Evolutionary conservation across 2,329 filamentous ascomycete genomes (phyloP).

Genomic region (Apiospora hydei): DNA sequence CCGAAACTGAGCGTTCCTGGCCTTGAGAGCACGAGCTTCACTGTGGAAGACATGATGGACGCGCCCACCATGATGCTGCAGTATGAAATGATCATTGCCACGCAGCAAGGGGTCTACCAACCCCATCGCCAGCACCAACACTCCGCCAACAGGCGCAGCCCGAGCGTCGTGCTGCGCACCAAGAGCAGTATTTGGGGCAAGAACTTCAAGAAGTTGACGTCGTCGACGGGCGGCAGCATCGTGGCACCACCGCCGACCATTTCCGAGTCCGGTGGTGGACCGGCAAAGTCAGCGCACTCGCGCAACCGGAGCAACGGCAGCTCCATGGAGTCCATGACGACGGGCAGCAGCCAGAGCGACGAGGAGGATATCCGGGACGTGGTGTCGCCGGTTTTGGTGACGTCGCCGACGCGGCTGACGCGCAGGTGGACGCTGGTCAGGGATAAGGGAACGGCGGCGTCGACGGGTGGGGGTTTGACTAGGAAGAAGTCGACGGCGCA

Average conservation of each 20-base stretch:
- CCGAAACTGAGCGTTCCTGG: conserved; percentile 46
- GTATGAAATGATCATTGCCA: conserved; percentile 49
- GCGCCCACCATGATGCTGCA: conserved; percentile 59
- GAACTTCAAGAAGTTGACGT: conserved; percentile 35
- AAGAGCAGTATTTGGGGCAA: conserved; percentile 34
- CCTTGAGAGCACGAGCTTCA: conserved; percentile 43
- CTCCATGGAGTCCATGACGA: conserved; percentile 41
- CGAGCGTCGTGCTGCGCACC: conserved; percentile 33
- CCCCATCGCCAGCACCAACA: neutral
- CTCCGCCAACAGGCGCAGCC: conserved; percentile 30
- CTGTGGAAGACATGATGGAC: conserved; percentile 57
- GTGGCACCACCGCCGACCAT: neutral
- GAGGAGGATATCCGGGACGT: conserved; percentile 31
- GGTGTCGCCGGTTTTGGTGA: neutral
- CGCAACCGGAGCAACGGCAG: conserved; percentile 31
- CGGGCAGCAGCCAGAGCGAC: conserved; percentile 38
- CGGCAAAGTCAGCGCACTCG: neutral
- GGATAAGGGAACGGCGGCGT: neutral
- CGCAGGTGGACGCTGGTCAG: neutral
- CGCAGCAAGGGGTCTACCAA: conserved; percentile 31
- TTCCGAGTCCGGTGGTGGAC: conserved; percentile 22
- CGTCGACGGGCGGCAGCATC: conserved; percentile 11
- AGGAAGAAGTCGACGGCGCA: conserved; percentile 19
- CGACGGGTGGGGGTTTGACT: neutral
- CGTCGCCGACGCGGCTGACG: neutral